phyloP scores from a whole-genome alignment of 257 asterid genomes.

The Solanum sparsipilum region DNA sequence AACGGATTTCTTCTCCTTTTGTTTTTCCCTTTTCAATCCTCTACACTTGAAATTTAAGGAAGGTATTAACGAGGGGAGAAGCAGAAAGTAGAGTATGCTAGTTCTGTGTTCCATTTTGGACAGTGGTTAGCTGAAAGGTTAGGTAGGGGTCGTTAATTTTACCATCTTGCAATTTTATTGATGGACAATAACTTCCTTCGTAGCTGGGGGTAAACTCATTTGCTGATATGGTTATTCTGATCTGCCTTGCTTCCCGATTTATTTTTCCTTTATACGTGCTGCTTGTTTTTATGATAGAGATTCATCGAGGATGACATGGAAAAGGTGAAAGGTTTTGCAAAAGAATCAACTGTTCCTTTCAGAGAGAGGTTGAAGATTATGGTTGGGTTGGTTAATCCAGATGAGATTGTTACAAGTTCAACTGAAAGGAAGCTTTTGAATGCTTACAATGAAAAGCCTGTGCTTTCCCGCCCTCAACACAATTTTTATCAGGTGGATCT shows the following conservation, averaged over 20 bases:
- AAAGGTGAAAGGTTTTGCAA: conserved; percentile 62
- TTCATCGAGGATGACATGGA: conserved; percentile 57
- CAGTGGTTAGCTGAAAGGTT: background rate
- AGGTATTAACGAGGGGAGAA: background rate
- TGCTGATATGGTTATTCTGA: background rate
- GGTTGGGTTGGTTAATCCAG: conserved; percentile 67
- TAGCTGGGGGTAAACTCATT: background rate
- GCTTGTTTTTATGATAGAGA: conserved; percentile 27
- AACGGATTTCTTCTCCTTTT: background rate
- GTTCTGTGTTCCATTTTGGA: background rate
- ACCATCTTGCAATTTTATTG: background rate
- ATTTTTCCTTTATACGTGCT: background rate
- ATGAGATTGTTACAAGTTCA: conserved; percentile 54
- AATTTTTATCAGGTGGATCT: conserved; percentile 43
- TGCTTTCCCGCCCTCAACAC: conserved; percentile 82
- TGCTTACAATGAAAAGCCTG: conserved; percentile 68
- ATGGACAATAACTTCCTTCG: background rate
- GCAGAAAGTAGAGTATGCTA: background rate
- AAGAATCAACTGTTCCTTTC: conserved; percentile 52
- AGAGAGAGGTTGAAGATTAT: conserved; percentile 61
- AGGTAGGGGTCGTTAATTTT: background rate
- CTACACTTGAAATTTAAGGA: background rate
- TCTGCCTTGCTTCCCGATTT: background rate
- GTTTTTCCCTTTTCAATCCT: background rate
- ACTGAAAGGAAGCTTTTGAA: conserved; percentile 59